Conservation (phyloP, 441 rosid genomes). For the Populus hybrid region DNA sequence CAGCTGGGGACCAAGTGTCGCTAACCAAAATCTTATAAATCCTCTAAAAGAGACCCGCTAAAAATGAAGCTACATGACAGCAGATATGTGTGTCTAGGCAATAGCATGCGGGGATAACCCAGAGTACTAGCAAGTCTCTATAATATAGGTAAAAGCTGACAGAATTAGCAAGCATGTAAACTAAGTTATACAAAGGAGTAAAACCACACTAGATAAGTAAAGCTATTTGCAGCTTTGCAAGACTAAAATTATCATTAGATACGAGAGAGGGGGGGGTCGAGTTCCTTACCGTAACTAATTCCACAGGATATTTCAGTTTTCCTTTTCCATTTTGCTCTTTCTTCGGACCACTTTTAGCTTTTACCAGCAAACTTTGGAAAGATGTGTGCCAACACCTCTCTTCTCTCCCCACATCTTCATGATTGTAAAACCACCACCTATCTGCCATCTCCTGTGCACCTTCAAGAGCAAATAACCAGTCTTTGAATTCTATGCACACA, state of each 20-base stretch:
- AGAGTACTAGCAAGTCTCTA: neutral
- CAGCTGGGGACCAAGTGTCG: neutral
- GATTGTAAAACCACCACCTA: conserved; percentile 46
- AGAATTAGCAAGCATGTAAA: neutral
- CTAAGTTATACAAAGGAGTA: neutral
- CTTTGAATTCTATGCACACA: conserved; percentile 68
- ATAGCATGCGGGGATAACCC: neutral
- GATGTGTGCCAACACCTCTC: conserved; percentile 91
- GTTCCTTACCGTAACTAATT: conserved; percentile 64
- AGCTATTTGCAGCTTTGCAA: neutral
- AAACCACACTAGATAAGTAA: neutral
- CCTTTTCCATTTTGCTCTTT: conserved; percentile 34
- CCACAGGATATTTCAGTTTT: conserved; percentile 56
- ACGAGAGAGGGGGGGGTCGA: neutral
- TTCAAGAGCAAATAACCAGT: conserved; percentile 98
- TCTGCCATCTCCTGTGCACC: conserved; percentile 70
- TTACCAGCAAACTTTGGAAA: conserved; percentile 60
- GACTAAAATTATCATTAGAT: neutral
- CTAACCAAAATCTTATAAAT: neutral
- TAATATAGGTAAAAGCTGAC: neutral
- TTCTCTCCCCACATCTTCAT: conserved; percentile 55
- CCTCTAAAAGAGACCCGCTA: neutral
- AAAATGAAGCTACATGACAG: neutral
- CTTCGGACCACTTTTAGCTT: conserved; percentile 62
- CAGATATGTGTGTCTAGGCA: neutral